Conservation (phyloP, 345 rosid species). For the Salix arbutifolia region DNA sequence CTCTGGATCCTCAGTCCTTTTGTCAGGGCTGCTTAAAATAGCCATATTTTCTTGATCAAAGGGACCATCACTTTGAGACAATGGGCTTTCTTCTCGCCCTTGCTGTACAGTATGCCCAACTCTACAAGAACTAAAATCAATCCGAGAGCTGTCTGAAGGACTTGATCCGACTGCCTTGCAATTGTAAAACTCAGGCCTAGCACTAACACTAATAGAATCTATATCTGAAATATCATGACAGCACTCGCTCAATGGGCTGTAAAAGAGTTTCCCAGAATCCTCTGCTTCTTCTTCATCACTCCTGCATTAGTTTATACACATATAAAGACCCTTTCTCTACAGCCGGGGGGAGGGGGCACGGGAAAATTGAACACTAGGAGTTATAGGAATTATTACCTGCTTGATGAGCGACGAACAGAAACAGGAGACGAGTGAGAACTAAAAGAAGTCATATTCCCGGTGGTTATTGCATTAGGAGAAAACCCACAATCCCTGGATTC, state of each 20-base stretch:
- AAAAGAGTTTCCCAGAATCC: slow-evolving; percentile 49
- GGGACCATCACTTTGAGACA: slow-evolving; percentile 41
- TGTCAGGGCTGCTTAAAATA: slow-evolving; percentile 48
- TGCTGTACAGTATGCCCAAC: slow-evolving; percentile 66
- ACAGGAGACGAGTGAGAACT: slow-evolving; percentile 37
- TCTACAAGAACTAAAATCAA: slow-evolving; percentile 71
- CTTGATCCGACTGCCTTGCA: slow-evolving; percentile 71
- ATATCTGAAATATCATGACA: slow-evolving; percentile 58
- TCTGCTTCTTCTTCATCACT: slow-evolving; percentile 75
- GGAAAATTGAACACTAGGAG: not conserved
- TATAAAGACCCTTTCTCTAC: not conserved
- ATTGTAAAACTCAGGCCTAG: slow-evolving; percentile 66
- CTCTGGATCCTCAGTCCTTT: slow-evolving; percentile 41
- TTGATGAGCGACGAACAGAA: slow-evolving; percentile 46
- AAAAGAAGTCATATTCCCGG: slow-evolving; percentile 41
- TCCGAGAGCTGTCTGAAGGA: slow-evolving; percentile 83
- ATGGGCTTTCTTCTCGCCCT: slow-evolving; percentile 58
- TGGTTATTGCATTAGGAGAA: slow-evolving; percentile 31
- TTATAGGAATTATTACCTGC: slow-evolving; percentile 46
- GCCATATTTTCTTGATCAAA: slow-evolving; percentile 52
- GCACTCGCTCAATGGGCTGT: slow-evolving; percentile 64
- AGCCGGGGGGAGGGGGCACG: not conserved
- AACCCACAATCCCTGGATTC: slow-evolving; percentile 48
- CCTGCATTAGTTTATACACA: slow-evolving; percentile 39
- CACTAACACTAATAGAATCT: slow-evolving; percentile 79